These are phyloP conservation scores for Chrysanthemum lavandulifolium DNA, from an alignment of 129 eudicot species.

Conservation along the genomic window DNA sequence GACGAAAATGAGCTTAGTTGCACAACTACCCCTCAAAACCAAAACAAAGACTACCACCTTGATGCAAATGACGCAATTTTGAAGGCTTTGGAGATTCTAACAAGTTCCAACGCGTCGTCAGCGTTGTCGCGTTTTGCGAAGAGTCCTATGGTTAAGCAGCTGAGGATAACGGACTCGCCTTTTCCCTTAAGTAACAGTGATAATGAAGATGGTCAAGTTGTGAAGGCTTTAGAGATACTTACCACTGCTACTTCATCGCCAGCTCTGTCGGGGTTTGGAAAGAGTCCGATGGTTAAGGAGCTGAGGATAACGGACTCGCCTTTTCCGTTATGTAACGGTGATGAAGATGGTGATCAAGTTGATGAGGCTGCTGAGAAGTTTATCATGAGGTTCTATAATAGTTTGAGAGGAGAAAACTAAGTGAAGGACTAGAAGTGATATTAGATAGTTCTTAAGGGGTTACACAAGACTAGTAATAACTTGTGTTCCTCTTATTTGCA, in stretches of 20 bases:
- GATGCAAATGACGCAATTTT: conserved; percentile 21
- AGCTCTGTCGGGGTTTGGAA: conserved; percentile 50
- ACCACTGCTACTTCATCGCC: conserved; percentile 51
- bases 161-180: conserved; percentile 59
- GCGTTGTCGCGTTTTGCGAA: conserved; percentile 50
- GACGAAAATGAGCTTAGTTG: background rate
- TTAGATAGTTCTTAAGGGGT: background rate
- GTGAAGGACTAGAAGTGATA: background rate
- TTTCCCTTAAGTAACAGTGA: conserved; percentile 27
- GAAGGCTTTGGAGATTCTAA: conserved; percentile 47
- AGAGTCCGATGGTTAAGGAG: conserved; percentile 57
- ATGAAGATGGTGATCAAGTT: conserved; percentile 22
- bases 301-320: conserved; percentile 61
- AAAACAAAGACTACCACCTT: conserved; percentile 14
- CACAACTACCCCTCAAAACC: conserved; percentile 11
- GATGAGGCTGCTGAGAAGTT: conserved; percentile 55
- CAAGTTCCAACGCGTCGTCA: conserved; percentile 50
- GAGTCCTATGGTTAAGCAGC: conserved; percentile 59
- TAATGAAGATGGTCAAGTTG: conserved; percentile 32
- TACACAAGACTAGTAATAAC: background rate
- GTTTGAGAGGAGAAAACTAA: conserved; percentile 33
- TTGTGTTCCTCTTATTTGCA: background rate
- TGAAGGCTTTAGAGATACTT: conserved; percentile 46
- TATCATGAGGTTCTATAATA: conserved; percentile 37
- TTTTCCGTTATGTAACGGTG: conserved; percentile 27